Percentiles rank a stretch among this genome's conserved stretches.
These are phyloP conservation scores for Moricandia arvensis DNA, from an alignment of 345 rosid species.

Conservation along the genomic window DNA sequence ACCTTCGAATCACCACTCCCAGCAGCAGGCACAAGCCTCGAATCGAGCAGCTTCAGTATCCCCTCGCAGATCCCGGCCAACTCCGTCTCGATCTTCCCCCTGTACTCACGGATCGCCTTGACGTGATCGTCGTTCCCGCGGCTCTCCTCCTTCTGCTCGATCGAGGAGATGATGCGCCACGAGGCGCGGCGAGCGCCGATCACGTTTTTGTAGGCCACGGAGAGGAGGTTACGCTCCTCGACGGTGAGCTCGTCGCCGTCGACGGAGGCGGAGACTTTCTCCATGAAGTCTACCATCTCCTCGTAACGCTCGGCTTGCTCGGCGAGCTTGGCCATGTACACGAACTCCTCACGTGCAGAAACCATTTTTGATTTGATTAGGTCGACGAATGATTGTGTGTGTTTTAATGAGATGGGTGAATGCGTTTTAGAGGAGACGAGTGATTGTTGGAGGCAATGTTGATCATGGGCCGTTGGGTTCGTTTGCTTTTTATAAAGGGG, in stretches of 20 bases:
- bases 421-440: constrained; percentile 46
- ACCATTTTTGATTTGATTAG: constrained; percentile 34
- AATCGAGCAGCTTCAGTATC: constrained; percentile 79
- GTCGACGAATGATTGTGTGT: not conserved
- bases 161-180: constrained; percentile 93
- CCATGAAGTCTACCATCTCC: constrained; percentile 98
- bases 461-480: constrained; percentile 55
- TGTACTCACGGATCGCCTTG: constrained; percentile 69
- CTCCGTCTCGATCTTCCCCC: constrained; percentile 83
- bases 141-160: constrained; percentile 97
- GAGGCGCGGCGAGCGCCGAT: constrained; percentile 96
- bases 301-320: constrained; percentile 99
- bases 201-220: constrained; percentile 95
- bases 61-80: constrained; percentile 86
- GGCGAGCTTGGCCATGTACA: constrained; percentile 97
- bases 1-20: constrained; percentile 82
- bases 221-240: constrained; percentile 92
- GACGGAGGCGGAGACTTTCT: constrained; percentile 66
- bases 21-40: constrained; percentile 72
- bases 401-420: constrained; percentile 43
- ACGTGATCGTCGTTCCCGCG: constrained; percentile 96
- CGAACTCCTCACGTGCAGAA: constrained; percentile 74
- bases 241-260: constrained; percentile 75
- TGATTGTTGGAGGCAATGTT: constrained; percentile 31
- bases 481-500: constrained; percentile 5